A percentile compares a stretch with the other conserved stretches of the same genome.
Conservation (phyloP, 1,284 basidiomycete species). For the Ganoderma lingzhi region DNA sequence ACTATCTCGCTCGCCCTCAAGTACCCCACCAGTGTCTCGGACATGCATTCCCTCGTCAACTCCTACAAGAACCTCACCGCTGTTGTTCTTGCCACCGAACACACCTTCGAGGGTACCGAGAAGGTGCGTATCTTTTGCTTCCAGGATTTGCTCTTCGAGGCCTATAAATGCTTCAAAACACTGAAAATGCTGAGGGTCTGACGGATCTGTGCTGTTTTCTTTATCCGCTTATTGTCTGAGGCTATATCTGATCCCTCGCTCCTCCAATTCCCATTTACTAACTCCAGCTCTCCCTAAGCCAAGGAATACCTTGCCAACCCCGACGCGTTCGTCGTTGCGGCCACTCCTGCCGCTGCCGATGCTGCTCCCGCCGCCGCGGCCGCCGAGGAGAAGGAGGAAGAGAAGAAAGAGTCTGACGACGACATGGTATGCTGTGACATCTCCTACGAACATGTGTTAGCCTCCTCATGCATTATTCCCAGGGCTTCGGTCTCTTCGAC, state of each 20-base stretch:
- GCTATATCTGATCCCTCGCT: constrained; percentile 25
- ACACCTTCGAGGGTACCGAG: constrained; percentile 92
- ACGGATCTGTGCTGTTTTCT: constrained; percentile 53
- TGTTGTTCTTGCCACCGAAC: constrained; percentile 92
- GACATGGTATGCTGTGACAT: constrained; percentile 66
- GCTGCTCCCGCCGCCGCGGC: constrained; percentile 60
- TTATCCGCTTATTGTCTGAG: constrained; percentile 44
- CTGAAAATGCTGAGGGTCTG: constrained; percentile 84
- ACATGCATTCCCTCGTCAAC: constrained; percentile 96
- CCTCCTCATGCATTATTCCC: constrained; percentile 17
- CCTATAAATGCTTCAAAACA: constrained; percentile 60
- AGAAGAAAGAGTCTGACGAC: constrained; percentile 82
- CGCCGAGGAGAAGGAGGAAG: constrained; percentile 71
- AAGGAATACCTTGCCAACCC: constrained; percentile 98
- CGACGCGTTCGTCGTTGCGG: constrained; percentile 90
- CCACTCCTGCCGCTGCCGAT: constrained; percentile 65
- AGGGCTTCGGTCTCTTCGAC: constrained; percentile 92
- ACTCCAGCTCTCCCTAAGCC: constrained; percentile 60
- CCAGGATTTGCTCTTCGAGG: constrained; percentile 22
- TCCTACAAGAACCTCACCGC: constrained; percentile 98
- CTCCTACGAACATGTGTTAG: neutral
- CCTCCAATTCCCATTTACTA: constrained; percentile 35
- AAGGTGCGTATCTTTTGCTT: constrained; percentile 69
- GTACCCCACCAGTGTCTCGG: constrained; percentile 96
- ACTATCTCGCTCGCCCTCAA: constrained; percentile 95